A percentile compares a stretch with the other conserved stretches of the same genome.
Conservation (phyloP, 2,329 filamentous ascomycete species). For the Cladophialophora yegresii region DNA sequence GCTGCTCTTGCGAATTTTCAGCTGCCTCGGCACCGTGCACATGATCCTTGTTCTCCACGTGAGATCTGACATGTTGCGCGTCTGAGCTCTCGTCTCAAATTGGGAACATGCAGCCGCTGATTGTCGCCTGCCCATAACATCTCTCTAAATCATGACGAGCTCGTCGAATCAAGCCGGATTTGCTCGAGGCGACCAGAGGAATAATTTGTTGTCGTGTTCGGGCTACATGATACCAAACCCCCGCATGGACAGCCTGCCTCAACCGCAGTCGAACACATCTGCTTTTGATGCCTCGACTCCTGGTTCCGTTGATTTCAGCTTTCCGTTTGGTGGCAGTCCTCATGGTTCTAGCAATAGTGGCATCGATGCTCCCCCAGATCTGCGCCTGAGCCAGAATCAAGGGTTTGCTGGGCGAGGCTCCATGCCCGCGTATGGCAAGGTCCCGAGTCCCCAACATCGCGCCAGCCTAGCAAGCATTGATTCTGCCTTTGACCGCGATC, state of each 20-base stretch:
- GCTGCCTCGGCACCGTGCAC: slow-evolving; percentile 7
- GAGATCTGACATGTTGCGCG: slow-evolving; percentile 7
- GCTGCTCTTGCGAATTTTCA: not conserved
- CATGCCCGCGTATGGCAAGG: slow-evolving; percentile 21
- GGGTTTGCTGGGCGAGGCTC: slow-evolving; percentile 28
- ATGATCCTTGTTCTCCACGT: slow-evolving; percentile 2
- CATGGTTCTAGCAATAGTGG: slow-evolving; percentile 34
- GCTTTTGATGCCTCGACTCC: slow-evolving; percentile 32
- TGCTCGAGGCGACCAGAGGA: slow-evolving; percentile 16
- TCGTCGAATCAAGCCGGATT: slow-evolving; percentile 22
- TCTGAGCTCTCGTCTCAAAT: slow-evolving; percentile 15
- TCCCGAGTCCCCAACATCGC: slow-evolving; percentile 32
- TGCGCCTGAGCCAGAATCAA: slow-evolving; percentile 28
- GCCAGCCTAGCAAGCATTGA: slow-evolving; percentile 34
- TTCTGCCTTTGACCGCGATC: slow-evolving; percentile 32
- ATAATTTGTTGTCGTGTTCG: slow-evolving; percentile 20
- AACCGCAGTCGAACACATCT: slow-evolving; percentile 23
- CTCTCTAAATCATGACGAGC: slow-evolving; percentile 25
- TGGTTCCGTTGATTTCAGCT: slow-evolving; percentile 30
- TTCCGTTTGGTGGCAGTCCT: slow-evolving; percentile 33
- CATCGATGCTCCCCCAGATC: slow-evolving; percentile 33
- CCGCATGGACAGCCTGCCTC: slow-evolving; percentile 29
- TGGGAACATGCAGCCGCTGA: slow-evolving; percentile 24
- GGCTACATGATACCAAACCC: slow-evolving; percentile 26
- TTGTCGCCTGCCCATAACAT: not conserved